phyloP scores from a whole-genome alignment of 139 green algal species.

The Gonium pectorale region DNA sequence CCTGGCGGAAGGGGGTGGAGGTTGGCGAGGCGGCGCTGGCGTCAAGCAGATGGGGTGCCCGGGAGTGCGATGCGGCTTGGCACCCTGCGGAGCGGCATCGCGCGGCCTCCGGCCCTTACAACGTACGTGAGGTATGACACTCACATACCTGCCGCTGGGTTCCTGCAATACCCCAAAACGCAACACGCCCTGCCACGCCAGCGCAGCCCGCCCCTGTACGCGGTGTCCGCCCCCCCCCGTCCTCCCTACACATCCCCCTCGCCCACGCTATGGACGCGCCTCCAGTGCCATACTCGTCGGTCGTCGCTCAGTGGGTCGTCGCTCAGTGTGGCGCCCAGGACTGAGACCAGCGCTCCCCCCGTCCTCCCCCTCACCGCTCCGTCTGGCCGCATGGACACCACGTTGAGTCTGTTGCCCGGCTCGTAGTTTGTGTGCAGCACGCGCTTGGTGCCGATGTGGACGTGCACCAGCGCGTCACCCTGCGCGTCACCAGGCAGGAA shows the following conservation, averaged over 20 bases:
- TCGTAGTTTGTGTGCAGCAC: slow-evolving; percentile 46
- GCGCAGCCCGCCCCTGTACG: background rate
- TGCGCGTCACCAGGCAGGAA: background rate
- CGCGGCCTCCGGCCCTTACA: background rate
- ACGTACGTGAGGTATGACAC: background rate
- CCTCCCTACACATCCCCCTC: background rate
- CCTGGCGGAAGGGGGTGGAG: background rate
- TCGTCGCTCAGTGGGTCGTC: too few relatives aligned
- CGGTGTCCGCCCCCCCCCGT: background rate
- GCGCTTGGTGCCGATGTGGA: slow-evolving; percentile 46
- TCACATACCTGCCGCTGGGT: background rate
- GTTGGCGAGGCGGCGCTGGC: background rate
- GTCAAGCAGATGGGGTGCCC: background rate
- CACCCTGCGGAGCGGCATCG: too few relatives aligned
- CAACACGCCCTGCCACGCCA: background rate
- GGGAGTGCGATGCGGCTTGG: too few relatives aligned
- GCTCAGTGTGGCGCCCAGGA: too few relatives aligned
- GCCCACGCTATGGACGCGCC: background rate
- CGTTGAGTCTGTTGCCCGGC: slow-evolving; percentile 55
- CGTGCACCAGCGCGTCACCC: slow-evolving; percentile 51
- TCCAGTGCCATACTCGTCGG: too few relatives aligned
- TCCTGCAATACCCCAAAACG: background rate
- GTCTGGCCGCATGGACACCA: slow-evolving; percentile 39
- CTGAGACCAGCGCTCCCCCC: too few relatives aligned
- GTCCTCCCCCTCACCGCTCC: slow-evolving; percentile 14